Conservation (phyloP, 2,329 filamentous ascomycete genomes). For the Ophiocordyceps robertsii region DNA sequence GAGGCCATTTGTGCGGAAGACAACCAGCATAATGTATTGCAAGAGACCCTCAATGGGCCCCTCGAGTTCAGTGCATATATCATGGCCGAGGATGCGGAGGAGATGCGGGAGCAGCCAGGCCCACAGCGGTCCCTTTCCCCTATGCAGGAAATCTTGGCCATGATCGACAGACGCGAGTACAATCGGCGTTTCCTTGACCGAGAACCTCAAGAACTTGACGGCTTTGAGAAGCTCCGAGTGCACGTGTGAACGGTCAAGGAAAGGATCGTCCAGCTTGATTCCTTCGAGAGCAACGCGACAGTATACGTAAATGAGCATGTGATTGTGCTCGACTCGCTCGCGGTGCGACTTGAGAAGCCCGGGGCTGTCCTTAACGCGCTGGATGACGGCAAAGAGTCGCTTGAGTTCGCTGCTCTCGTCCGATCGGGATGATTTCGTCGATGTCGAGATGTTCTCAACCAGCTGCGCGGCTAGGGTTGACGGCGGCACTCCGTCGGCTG, state of each 20-base stretch:
- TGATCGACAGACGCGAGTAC: constrained; percentile 41
- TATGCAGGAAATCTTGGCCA: constrained; percentile 29
- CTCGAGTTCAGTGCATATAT: constrained; percentile 30
- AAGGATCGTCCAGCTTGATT: constrained; percentile 54
- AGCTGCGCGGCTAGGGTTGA: constrained; percentile 83
- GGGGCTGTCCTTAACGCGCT: constrained; percentile 37
- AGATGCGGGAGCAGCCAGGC: constrained; percentile 49
- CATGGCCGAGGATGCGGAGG: constrained; percentile 42
- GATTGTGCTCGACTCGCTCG: constrained; percentile 62
- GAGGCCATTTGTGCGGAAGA: constrained; percentile 28
- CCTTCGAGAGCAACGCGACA: constrained; percentile 64
- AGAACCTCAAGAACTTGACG: constrained; percentile 62
- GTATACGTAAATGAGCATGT: constrained; percentile 76
- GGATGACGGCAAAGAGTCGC: constrained; percentile 47
- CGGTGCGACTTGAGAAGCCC: constrained; percentile 44
- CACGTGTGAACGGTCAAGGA: constrained; percentile 42
- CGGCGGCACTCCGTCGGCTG: constrained; percentile 34
- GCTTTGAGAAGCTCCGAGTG: constrained; percentile 54
- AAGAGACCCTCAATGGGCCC: constrained; percentile 40
- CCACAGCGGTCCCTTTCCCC: constrained; percentile 50
- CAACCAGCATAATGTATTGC: constrained; percentile 30
- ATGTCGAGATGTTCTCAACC: constrained; percentile 63
- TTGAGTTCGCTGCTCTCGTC: constrained; percentile 63
- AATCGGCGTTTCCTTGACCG: constrained; percentile 60
- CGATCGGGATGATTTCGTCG: constrained; percentile 44